Percentiles rank a stretch among this genome's conserved stretches.
phyloP scores from a whole-genome alignment of 495 filamentous ascomycete genomes.

The Staphylotrichum longicolle region DNA sequence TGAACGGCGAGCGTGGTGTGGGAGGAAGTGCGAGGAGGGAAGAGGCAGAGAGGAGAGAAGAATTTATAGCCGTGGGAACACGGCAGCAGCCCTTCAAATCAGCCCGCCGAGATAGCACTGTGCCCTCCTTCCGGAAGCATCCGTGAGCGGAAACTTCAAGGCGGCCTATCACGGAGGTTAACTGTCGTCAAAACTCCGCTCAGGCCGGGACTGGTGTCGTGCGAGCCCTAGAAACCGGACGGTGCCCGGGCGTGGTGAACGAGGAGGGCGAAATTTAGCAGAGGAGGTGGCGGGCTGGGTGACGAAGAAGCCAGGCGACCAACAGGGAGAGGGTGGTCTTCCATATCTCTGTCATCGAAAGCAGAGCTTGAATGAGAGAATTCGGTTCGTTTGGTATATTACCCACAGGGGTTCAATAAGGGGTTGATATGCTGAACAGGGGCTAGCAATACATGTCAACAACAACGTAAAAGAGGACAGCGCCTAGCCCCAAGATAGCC shows the following conservation, averaged over 20 bases:
- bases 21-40: constrained; percentile 18
- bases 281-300: too few species aligned
- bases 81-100: background rate
- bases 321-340: too few species aligned
- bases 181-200: background rate
- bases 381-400: too few species aligned
- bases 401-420: too few species aligned
- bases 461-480: too few species aligned
- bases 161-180: background rate
- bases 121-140: background rate
- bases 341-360: too few species aligned
- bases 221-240: background rate
- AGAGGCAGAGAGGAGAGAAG: constrained; percentile 12
- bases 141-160: background rate
- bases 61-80: background rate
- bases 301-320: too few species aligned
- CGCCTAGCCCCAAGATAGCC: too few species aligned
- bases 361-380: too few species aligned
- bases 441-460: too few species aligned
- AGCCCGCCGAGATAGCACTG: background rate
- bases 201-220: background rate
- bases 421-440: too few species aligned
- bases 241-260: background rate
- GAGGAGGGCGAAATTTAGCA: too few species aligned
- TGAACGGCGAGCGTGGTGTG: background rate